Evolutionary conservation across 1,284 basidiomycete genomes (phyloP).

Genomic region (Rhodotorula glutinis): DNA sequence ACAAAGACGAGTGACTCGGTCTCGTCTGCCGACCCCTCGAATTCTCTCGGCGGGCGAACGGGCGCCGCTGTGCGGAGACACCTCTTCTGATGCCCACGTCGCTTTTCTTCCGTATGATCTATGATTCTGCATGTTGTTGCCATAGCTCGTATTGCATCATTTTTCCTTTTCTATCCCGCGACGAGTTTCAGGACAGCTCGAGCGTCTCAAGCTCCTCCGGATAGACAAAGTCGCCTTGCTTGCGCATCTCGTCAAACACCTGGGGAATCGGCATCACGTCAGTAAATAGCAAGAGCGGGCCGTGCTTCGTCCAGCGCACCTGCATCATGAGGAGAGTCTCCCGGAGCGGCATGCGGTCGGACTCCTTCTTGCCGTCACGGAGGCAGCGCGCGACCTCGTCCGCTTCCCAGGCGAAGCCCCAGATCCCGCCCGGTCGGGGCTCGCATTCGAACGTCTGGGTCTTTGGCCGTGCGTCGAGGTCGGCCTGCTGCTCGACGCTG

Average conservation of each 20-base stretch:
- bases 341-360: slow-evolving; percentile 44
- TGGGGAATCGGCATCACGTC: no score
- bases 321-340: slow-evolving; percentile 49
- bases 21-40: background rate
- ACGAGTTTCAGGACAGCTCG: slow-evolving; percentile 7
- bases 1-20: background rate
- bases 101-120: no score
- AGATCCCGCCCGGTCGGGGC: slow-evolving; percentile 23
- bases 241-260: slow-evolving; percentile 49
- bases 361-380: slow-evolving; percentile 46
- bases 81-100: background rate
- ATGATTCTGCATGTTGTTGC: background rate
- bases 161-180: background rate
- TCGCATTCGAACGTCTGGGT: slow-evolving; percentile 26
- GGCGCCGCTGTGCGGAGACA: background rate
- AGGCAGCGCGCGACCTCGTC: slow-evolving; percentile 50
- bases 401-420: slow-evolving; percentile 49
- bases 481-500: slow-evolving; percentile 12
- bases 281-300: no score
- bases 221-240: slow-evolving; percentile 47
- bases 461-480: slow-evolving; percentile 1
- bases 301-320: slow-evolving; percentile 37
- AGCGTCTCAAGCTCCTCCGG: slow-evolving; percentile 48
- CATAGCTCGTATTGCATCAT: background rate
- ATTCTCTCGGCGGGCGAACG: no score